A percentile compares a stretch with the other conserved stretches of the same genome.
Evolutionary conservation across 164 flowering plant genomes (phyloP).

Genomic region (Chloranthus sessilifolius): DNA sequence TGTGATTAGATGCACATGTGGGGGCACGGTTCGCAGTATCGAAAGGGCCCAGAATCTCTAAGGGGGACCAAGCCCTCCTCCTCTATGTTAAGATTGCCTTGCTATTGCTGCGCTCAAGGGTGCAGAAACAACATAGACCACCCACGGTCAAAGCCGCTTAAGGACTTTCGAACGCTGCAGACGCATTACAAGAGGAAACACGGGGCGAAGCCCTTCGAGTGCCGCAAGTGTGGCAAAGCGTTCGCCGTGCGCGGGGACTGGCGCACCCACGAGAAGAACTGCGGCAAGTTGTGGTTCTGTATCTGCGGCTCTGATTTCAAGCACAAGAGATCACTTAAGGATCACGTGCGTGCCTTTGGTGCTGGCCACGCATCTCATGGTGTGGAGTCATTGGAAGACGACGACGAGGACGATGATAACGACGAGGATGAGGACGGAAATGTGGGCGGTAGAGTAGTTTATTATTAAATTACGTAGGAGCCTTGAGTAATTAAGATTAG

Average conservation of each 20-base stretch:
- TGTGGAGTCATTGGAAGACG: conserved; percentile 23
- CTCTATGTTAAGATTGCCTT: conserved; percentile 48
- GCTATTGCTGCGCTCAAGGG: conserved; percentile 66
- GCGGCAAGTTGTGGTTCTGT: conserved; percentile 73
- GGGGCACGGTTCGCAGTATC: conserved; percentile 70
- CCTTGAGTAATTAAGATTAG: too few species aligned
- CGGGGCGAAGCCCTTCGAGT: conserved; percentile 48
- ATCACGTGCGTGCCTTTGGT: conserved; percentile 63
- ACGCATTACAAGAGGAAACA: conserved; percentile 80
- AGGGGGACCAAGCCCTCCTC: conserved; percentile 48
- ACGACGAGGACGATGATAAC: conserved; percentile 17
- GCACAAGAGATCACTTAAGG: conserved; percentile 75
- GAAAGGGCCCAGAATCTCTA: conserved; percentile 53
- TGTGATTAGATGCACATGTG: conserved; percentile 66
- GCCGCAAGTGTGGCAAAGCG: conserved; percentile 59
- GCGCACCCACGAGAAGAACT: conserved; percentile 80
- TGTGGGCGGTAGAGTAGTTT: conserved; percentile 10
- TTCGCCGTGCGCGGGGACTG: conserved; percentile 78
- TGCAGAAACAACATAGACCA: conserved; percentile 69
- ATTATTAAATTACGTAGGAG: too few species aligned
- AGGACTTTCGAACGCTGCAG: conserved; percentile 70
- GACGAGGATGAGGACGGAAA: conserved; percentile 10
- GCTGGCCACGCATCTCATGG: conserved; percentile 49
- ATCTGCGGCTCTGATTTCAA: conserved; percentile 72
- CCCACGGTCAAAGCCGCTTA: conserved; percentile 63